Evolutionary conservation across 2,329 filamentous ascomycete genomes (phyloP), one percentile per base, ranked within the genome.

Genomic region (Fusarium domesticum): DNA sequence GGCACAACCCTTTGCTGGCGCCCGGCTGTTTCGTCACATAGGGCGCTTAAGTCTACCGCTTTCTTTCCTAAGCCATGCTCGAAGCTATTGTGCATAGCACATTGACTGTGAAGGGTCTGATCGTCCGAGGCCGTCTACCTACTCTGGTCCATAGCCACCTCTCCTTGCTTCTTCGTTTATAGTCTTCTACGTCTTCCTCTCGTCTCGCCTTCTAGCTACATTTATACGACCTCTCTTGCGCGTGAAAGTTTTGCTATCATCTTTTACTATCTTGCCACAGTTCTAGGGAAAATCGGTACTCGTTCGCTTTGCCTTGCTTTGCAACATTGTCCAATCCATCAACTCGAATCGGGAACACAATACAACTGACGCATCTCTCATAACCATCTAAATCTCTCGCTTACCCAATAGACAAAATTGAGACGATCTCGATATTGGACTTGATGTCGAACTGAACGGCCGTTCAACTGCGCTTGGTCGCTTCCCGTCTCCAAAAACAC

Each of bases 381-480:
- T 11, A 4, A 8, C 14, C 14, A 28, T 12, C 7, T 12, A 10
- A 28, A 18, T 23, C 33, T n/a, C 3, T n/a, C 37, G 33, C 15
- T 35, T 23, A 18, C 20, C 43, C 34, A 28, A 42, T 39, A 50
- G 38, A 50, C 45, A 30, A 41, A 36, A 33, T 32, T 30, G 17
- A 35, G 30, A 37, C 12, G n/a, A 42, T 35, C 35, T 16, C 8
- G 18, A 28, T 25, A 41, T 39, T 42, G 32, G 18, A 45, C 32
- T 57, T 53, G 37, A 64, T 64, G 61, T 54, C 55, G 50, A 62
- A 52, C 32, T 58, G 56, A 53, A 45, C 40, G 16, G 38, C 14
- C 15, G 38, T 19, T 35, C 33, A 23, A 42, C 37, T 43, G 64
- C 60, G 61, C 58, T 45, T 50, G 50, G 59, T 54, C 58, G 60